These are phyloP conservation scores for Tuber brumale DNA, from an alignment of 495 filamentous ascomycete genomes.

Conservation along the genomic window DNA sequence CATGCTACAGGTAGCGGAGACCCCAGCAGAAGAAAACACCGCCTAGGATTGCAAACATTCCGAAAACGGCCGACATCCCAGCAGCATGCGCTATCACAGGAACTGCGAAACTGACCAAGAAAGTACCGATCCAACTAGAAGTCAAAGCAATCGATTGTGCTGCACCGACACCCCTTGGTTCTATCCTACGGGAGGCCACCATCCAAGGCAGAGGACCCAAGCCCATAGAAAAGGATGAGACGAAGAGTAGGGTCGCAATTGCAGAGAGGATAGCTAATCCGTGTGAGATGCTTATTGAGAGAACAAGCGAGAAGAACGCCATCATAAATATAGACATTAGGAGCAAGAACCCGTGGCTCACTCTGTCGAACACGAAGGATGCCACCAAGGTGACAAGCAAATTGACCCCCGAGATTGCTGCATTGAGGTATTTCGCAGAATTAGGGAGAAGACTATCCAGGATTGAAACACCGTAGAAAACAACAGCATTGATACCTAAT, in stretches of 20 bases:
- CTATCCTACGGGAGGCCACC: slow-evolving; percentile 79
- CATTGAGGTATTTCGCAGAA: slow-evolving; percentile 70
- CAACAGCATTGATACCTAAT: slow-evolving; percentile 77
- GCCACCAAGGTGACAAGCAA: slow-evolving; percentile 71
- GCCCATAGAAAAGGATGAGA: slow-evolving; percentile 82
- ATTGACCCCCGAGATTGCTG: slow-evolving; percentile 79
- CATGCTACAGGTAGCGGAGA: not conserved
- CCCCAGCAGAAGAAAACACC: not conserved
- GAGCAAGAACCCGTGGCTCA: slow-evolving; percentile 78
- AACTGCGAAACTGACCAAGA: slow-evolving; percentile 54
- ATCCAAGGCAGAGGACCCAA: slow-evolving; percentile 93
- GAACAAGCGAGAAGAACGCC: slow-evolving; percentile 62
- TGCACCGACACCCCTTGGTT: slow-evolving; percentile 78
- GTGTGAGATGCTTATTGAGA: slow-evolving; percentile 69
- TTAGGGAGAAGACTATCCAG: slow-evolving; percentile 68
- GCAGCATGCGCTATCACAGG: slow-evolving; percentile 23
- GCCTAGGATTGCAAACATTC: slow-evolving; percentile 15
- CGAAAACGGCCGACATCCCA: slow-evolving; percentile 26
- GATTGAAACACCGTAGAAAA: slow-evolving; percentile 95
- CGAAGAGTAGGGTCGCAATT: slow-evolving; percentile 73
- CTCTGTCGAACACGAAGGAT: slow-evolving; percentile 74
- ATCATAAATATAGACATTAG: slow-evolving; percentile 75
- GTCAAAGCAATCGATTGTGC: slow-evolving; percentile 77
- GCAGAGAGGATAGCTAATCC: slow-evolving; percentile 67
- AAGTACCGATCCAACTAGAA: slow-evolving; percentile 86